phyloP scores from a whole-genome alignment of 1,139 yeast species.

The Pichia sp. region DNA sequence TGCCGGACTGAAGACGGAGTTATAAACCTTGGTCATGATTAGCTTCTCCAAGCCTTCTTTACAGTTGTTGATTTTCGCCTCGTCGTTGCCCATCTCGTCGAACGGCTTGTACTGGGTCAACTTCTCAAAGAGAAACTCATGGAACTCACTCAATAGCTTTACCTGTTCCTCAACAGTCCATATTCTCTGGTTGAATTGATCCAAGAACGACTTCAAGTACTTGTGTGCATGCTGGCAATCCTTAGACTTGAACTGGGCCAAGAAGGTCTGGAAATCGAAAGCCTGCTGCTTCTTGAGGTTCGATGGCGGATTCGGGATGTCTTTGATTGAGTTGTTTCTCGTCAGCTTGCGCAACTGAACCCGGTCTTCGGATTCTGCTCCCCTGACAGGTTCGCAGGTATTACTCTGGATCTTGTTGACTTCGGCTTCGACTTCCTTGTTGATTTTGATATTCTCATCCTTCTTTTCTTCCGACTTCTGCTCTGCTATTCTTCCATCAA shows the following conservation, averaged over 20 bases:
- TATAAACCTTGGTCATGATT: constrained; percentile 80
- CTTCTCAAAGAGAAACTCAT: constrained; percentile 63
- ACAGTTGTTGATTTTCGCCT: constrained; percentile 62
- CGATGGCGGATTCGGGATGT: constrained; percentile 28
- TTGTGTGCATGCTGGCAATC: constrained; percentile 87
- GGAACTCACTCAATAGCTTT: constrained; percentile 71
- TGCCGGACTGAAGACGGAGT: constrained; percentile 77
- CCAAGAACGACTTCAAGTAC: constrained; percentile 74
- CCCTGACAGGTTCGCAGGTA: neutral
- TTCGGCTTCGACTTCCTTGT: constrained; percentile 4
- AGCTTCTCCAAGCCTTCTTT: constrained; percentile 91
- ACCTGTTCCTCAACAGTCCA: constrained; percentile 78
- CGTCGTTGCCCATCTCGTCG: constrained; percentile 50
- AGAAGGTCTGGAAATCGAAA: constrained; percentile 80
- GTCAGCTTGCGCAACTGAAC: neutral
- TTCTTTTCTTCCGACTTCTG: neutral
- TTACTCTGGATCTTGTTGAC: constrained; percentile 7
- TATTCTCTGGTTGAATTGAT: constrained; percentile 65
- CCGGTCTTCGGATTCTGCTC: neutral
- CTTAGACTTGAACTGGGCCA: constrained; percentile 64
- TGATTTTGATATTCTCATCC: neutral
- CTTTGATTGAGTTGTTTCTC: constrained; percentile 15
- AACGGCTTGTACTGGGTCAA: constrained; percentile 71
- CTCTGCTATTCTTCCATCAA: too few relatives aligned
- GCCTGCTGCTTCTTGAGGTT: constrained; percentile 31